These are phyloP conservation scores for Aspergillus persii DNA, from an alignment of 2,329 filamentous ascomycete genomes.

Conservation along the genomic window DNA sequence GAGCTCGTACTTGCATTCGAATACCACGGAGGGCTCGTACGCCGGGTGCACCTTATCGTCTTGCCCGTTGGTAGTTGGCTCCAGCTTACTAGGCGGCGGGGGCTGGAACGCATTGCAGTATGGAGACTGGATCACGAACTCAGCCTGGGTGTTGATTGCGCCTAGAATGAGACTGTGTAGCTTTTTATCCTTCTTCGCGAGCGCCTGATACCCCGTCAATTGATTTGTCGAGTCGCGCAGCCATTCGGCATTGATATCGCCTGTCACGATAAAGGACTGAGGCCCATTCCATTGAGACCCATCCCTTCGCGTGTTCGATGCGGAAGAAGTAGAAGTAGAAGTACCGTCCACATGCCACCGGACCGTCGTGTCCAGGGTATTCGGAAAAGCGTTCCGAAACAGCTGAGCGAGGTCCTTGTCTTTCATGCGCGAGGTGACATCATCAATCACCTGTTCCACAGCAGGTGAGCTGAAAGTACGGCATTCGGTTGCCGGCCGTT, in stretches of 20 bases:
- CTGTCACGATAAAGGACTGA: conserved; percentile 90
- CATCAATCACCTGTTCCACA: conserved; percentile 83
- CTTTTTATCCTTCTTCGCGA: conserved; percentile 76
- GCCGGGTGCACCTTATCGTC: conserved; percentile 79
- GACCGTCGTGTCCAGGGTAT: conserved; percentile 85
- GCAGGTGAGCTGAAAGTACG: conserved; percentile 84
- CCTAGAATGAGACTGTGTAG: conserved; percentile 81
- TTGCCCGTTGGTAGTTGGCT: conserved; percentile 72
- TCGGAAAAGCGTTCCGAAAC: conserved; percentile 94
- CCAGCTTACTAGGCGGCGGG: conserved; percentile 75
- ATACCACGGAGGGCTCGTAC: conserved; percentile 82
- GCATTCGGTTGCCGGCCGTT: conserved; percentile 76
- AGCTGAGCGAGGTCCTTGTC: conserved; percentile 86
- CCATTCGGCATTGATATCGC: conserved; percentile 92
- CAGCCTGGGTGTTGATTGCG: conserved; percentile 92
- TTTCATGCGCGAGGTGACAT: conserved; percentile 75
- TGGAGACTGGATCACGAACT: conserved; percentile 89
- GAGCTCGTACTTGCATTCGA: conserved; percentile 98
- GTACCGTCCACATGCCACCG: conserved; percentile 74
- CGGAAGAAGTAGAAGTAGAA: conserved; percentile 32
- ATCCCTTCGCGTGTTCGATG: conserved; percentile 43
- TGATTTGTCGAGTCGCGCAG: conserved; percentile 92
- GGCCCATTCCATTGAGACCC: conserved; percentile 73
- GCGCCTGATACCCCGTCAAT: conserved; percentile 79
- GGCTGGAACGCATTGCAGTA: conserved; percentile 99